phyloP scores from a whole-genome alignment of 2,329 filamentous ascomycete genomes.

The Neofusicoccum laricinum region DNA sequence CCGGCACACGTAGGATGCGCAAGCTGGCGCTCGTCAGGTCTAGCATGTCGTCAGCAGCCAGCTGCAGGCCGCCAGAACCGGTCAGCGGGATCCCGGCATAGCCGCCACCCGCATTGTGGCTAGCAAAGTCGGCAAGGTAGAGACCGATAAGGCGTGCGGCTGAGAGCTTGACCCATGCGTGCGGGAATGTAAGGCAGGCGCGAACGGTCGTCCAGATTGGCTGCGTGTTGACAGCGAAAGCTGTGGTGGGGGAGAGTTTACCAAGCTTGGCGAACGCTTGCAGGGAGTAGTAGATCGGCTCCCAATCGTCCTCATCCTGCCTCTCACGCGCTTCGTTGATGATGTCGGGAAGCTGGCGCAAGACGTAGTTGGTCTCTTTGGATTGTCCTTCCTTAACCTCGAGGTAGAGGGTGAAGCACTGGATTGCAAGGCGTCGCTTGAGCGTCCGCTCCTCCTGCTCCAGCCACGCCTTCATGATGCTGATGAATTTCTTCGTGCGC shows the following conservation, averaged over 20 bases:
- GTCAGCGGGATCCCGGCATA: conserved; percentile 59
- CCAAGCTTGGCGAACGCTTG: conserved; percentile 67
- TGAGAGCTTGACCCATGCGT: conserved; percentile 72
- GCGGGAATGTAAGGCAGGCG: conserved; percentile 67
- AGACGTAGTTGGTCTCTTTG: conserved; percentile 65
- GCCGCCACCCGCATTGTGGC: conserved; percentile 54
- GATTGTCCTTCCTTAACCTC: conserved; percentile 61
- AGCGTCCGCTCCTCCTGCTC: conserved; percentile 69
- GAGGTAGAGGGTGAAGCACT: conserved; percentile 81
- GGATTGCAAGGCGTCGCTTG: conserved; percentile 70
- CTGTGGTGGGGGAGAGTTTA: conserved; percentile 61
- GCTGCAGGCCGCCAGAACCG: conserved; percentile 67
- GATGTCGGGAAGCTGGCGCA: conserved; percentile 50
- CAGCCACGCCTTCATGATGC: conserved; percentile 71
- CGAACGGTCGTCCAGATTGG: conserved; percentile 70
- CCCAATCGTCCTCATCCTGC: conserved; percentile 60
- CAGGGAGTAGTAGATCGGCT: conserved; percentile 72
- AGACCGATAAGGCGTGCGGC: conserved; percentile 70
- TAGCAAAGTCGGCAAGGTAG: conserved; percentile 79
- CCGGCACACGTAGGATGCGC: conserved; percentile 59
- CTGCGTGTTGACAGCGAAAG: conserved; percentile 59
- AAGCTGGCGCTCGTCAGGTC: conserved; percentile 57
- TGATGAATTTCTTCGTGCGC: conserved; percentile 66
- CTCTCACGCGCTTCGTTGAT: conserved; percentile 49
- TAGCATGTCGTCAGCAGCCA: conserved; percentile 64